Conservation (phyloP, 108 stramenopile species). For the Pseudonitzschia delicatissima region DNA sequence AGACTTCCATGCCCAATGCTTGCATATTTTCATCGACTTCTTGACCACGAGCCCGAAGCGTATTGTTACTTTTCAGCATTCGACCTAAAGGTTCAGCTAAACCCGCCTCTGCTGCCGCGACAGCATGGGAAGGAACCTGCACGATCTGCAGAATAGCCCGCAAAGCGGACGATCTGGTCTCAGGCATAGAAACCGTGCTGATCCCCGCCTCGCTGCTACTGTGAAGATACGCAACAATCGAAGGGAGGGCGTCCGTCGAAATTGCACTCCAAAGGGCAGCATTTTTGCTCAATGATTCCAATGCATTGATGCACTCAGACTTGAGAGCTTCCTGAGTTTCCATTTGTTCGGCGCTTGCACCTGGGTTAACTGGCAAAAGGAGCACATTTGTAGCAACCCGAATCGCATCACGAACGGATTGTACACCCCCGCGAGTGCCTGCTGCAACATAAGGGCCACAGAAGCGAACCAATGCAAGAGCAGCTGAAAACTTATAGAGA, state of each 20-base stretch:
- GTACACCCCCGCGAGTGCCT: slow-evolving; percentile 42
- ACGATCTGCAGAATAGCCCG: slow-evolving; percentile 56
- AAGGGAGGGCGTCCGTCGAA: slow-evolving; percentile 54
- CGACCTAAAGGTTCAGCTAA: slow-evolving; percentile 38
- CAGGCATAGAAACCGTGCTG: slow-evolving; percentile 4
- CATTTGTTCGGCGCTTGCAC: slow-evolving; percentile 37
- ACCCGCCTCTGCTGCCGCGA: slow-evolving; percentile 52
- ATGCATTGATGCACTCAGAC: slow-evolving; percentile 56
- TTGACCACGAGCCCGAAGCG: background rate
- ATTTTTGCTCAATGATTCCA: slow-evolving; percentile 73
- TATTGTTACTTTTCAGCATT: slow-evolving; percentile 14
- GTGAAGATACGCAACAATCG: slow-evolving; percentile 54
- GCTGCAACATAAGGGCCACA: slow-evolving; percentile 65
- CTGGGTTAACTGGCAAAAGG: slow-evolving; percentile 34
- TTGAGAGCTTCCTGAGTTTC: slow-evolving; percentile 55
- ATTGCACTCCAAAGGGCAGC: slow-evolving; percentile 65
- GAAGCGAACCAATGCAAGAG: slow-evolving; percentile 59
- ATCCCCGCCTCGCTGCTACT: slow-evolving; percentile 14
- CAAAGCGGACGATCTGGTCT: slow-evolving; percentile 47
- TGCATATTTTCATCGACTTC: slow-evolving; percentile 21
- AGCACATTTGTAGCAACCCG: slow-evolving; percentile 62
- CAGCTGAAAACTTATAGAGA: slow-evolving; percentile 57
- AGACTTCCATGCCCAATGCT: slow-evolving; percentile 48
- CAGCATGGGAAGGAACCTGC: slow-evolving; percentile 63
- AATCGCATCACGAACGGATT: slow-evolving; percentile 60